phyloP scores from a whole-genome alignment of 768 basidiomycete genomes.

The Neoboletus subvelutipes region DNA sequence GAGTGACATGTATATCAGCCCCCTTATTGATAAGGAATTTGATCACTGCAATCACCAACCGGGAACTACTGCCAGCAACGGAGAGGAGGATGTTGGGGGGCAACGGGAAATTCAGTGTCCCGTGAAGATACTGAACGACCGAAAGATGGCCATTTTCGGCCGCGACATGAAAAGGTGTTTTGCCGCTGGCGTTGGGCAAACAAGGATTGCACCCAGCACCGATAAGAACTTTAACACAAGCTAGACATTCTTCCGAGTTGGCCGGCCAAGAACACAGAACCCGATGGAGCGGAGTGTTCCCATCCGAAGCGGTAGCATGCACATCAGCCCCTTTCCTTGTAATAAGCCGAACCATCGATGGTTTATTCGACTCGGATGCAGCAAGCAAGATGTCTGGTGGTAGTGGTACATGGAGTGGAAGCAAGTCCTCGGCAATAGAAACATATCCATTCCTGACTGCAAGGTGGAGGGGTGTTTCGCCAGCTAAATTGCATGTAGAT shows the following conservation, averaged over 20 bases:
- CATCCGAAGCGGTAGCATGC: not conserved
- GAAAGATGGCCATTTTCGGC: not conserved
- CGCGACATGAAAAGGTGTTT: not conserved
- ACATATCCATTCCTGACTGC: no score
- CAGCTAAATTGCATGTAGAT: not conserved
- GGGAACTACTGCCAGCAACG: no score
- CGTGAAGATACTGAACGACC: not conserved
- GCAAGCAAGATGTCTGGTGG: conserved; percentile 1
- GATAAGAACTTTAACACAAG: not conserved
- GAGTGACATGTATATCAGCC: not conserved
- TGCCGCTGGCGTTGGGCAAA: not conserved
- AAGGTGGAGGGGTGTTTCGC: not conserved
- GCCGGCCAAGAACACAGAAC: not conserved
- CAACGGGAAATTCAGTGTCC: not conserved
- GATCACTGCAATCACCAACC: not conserved
- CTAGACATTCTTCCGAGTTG: not conserved
- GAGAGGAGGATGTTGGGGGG: not conserved
- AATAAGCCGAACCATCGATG: not conserved
- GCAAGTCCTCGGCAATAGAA: no score
- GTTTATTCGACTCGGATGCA: not conserved
- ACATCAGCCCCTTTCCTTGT: not conserved
- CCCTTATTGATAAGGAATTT: not conserved
- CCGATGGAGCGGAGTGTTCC: not conserved
- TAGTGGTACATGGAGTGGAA: not conserved
- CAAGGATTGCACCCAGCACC: not conserved